phyloP scores from a whole-genome alignment of 192 early-diverging fungal genomes.

The Umbelopsis sp. region DNA sequence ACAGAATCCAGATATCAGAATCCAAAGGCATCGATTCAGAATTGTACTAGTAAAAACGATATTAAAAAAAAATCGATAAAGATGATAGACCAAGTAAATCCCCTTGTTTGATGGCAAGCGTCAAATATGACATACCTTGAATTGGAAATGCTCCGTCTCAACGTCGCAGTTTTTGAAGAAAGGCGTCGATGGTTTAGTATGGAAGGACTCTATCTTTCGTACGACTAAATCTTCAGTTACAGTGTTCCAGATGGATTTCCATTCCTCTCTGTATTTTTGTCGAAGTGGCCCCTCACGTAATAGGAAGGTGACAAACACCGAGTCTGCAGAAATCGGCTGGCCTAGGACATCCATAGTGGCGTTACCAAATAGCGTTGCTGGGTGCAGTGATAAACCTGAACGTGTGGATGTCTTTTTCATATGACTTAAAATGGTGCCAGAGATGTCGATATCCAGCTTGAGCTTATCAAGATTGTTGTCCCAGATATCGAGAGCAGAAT shows the following conservation, averaged over 20 bases:
- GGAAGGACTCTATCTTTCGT: neutral
- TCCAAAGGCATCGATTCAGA: conserved; percentile 12
- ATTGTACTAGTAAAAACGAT: neutral
- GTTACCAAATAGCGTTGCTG: conserved; percentile 28
- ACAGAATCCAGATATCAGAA: conserved; percentile 9
- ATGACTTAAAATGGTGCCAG: conserved; percentile 1
- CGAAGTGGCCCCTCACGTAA: conserved; percentile 32
- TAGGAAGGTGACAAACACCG: conserved; percentile 57
- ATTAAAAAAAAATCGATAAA: too few species aligned
- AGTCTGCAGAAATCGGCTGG: conserved; percentile 40
- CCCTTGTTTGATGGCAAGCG: too few species aligned
- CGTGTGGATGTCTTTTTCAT: neutral
- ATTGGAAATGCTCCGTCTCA: neutral
- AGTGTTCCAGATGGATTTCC: conserved; percentile 24
- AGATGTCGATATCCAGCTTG: conserved; percentile 9
- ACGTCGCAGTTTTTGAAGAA: neutral
- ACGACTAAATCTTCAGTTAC: neutral
- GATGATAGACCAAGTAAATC: too few species aligned
- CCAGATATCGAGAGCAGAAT: conserved; percentile 62
- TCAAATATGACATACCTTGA: neutral
- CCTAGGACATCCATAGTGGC: conserved; percentile 18
- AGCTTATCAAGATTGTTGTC: conserved; percentile 9
- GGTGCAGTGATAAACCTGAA: conserved; percentile 19
- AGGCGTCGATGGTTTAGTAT: neutral
- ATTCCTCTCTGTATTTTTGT: conserved; percentile 12